Evolutionary conservation across 495 filamentous ascomycete species (phyloP).

Genomic region (Staphylotrichum tortipilum): DNA sequence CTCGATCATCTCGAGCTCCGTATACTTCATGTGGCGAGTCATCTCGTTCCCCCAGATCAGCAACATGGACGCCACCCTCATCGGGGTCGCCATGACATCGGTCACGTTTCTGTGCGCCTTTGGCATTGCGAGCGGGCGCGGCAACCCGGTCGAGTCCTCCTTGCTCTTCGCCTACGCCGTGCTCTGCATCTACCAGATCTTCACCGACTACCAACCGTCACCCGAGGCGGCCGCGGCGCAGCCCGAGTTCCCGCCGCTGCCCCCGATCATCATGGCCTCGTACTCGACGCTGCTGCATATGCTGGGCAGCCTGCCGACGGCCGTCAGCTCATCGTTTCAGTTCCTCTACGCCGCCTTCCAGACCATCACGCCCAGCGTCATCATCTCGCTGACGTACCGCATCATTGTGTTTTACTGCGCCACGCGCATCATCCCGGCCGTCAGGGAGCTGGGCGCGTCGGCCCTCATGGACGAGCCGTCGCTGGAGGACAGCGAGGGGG

Average conservation of each 20-base stretch:
- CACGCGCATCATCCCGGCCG: slow-evolving; percentile 91
- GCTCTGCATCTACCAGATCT: slow-evolving; percentile 96
- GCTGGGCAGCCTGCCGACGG: slow-evolving; percentile 72
- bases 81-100: slow-evolving; percentile 84
- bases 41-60: slow-evolving; percentile 85
- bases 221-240: slow-evolving; percentile 42
- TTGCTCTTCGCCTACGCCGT: slow-evolving; percentile 94
- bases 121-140: slow-evolving; percentile 89
- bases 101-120: slow-evolving; percentile 86
- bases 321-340: slow-evolving; percentile 73
- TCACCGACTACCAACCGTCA: slow-evolving; percentile 91
- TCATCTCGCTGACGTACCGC: slow-evolving; percentile 88
- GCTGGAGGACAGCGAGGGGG: slow-evolving; percentile 76
- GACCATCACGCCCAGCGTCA: slow-evolving; percentile 88
- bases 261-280: slow-evolving; percentile 97
- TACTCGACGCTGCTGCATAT: slow-evolving; percentile 83
- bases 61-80: slow-evolving; percentile 88
- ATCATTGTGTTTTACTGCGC: slow-evolving; percentile 89
- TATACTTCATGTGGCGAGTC: slow-evolving; percentile 95
- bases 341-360: slow-evolving; percentile 83
- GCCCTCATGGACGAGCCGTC: slow-evolving; percentile 74
- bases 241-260: slow-evolving; percentile 84
- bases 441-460: slow-evolving; percentile 74
- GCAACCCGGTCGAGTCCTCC: slow-evolving; percentile 92
- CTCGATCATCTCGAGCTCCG: slow-evolving; percentile 81